Percentiles rank a stretch among this genome's conserved stretches.
Conservation (phyloP, 1,139 yeast species). For the Yamadazyma kanchanaburiensis region DNA sequence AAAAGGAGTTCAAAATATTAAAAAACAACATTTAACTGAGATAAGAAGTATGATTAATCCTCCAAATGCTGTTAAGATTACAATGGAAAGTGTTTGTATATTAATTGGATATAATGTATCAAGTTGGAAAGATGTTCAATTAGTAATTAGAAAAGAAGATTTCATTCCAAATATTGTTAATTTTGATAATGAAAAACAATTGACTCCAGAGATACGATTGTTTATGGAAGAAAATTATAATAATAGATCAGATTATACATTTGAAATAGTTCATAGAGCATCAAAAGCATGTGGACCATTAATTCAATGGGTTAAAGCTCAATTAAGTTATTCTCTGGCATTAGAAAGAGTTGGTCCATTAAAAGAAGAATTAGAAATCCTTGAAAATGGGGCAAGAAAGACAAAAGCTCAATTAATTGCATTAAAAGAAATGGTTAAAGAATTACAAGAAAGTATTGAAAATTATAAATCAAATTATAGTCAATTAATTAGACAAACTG, state of each 20-base stretch:
- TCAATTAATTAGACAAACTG: slow-evolving; percentile 70
- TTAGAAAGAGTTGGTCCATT: slow-evolving; percentile 75
- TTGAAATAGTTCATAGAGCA: slow-evolving; percentile 78
- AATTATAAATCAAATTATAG: slow-evolving; percentile 68
- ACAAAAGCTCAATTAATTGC: slow-evolving; percentile 71
- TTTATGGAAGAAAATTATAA: slow-evolving; percentile 62
- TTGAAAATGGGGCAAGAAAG: slow-evolving; percentile 60
- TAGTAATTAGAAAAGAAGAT: slow-evolving; percentile 78
- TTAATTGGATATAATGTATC: slow-evolving; percentile 68
- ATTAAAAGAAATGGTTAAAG: slow-evolving; percentile 76
- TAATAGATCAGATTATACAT: slow-evolving; percentile 61
- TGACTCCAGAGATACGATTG: slow-evolving; percentile 50
- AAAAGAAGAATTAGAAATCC: slow-evolving; percentile 55
- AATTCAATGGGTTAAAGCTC: slow-evolving; percentile 87
- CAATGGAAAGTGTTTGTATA: slow-evolving; percentile 85
- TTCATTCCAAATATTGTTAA: slow-evolving; percentile 81
- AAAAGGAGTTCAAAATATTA: slow-evolving; percentile 83
- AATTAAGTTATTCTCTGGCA: slow-evolving; percentile 66
- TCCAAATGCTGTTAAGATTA: slow-evolving; percentile 80
- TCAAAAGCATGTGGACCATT: slow-evolving; percentile 96
- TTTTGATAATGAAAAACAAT: slow-evolving; percentile 61
- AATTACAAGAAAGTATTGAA: slow-evolving; percentile 68
- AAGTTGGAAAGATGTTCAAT: slow-evolving; percentile 82
- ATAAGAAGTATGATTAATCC: slow-evolving; percentile 88
- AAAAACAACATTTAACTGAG: slow-evolving; percentile 89